Evolutionary conservation across 2,329 filamentous ascomycete species (phyloP).

Genomic region (Curvularia sp.): DNA sequence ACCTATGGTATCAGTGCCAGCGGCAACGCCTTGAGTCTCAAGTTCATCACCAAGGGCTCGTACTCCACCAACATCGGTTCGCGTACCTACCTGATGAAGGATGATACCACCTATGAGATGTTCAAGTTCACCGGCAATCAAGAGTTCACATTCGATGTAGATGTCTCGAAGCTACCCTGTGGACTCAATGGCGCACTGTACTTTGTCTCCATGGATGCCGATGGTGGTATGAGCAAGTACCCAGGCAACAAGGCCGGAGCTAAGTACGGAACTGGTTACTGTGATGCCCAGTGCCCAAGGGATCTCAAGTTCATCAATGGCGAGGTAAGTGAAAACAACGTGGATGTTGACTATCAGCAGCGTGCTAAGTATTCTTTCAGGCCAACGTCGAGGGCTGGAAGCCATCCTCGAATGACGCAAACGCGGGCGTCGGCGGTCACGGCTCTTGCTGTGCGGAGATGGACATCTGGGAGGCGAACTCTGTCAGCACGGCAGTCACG

Average conservation of each 20-base stretch:
- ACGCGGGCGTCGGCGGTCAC: constrained; percentile 59
- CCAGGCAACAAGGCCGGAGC: constrained; percentile 59
- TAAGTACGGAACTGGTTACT: constrained; percentile 58
- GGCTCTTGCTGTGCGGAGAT: constrained; percentile 71
- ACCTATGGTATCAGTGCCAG: constrained; percentile 58
- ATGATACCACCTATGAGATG: constrained; percentile 42
- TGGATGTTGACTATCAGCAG: background rate
- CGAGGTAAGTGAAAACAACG: constrained; percentile 26
- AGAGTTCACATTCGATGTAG: constrained; percentile 54
- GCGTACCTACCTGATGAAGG: constrained; percentile 48
- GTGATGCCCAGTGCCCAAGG: constrained; percentile 47
- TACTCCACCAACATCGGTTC: constrained; percentile 51
- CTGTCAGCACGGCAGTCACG: constrained; percentile 66
- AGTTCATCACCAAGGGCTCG: constrained; percentile 61
- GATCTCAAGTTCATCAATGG: constrained; percentile 61
- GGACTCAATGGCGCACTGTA: constrained; percentile 67
- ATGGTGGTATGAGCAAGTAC: constrained; percentile 62
- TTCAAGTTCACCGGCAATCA: constrained; percentile 52
- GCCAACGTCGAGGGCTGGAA: constrained; percentile 64
- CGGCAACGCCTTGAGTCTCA: constrained; percentile 60
- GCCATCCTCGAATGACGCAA: constrained; percentile 60
- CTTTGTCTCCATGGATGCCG: constrained; percentile 65
- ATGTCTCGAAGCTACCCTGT: constrained; percentile 68
- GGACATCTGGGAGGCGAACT: constrained; percentile 71
- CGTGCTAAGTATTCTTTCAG: constrained; percentile 12